Percentiles rank a stretch among this genome's conserved stretches.
Conservation (phyloP, 768 basidiomycete genomes). For the Podaxis rugospora region DNA sequence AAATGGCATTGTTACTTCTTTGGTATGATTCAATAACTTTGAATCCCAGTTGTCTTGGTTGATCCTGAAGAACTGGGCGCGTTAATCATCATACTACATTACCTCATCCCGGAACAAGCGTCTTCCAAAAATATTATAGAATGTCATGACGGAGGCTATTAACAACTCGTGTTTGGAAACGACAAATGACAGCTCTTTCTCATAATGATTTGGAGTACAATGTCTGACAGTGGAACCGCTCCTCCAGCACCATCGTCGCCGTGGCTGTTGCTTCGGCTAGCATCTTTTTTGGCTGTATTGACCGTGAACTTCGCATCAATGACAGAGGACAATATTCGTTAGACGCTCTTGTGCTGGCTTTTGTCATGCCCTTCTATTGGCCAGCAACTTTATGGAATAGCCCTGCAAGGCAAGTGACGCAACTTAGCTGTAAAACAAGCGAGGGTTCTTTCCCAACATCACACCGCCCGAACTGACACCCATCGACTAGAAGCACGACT, state of each 20-base stretch:
- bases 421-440: too few relatives aligned
- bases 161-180: background rate
- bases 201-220: background rate
- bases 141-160: background rate
- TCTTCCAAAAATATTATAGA: background rate
- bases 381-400: too few relatives aligned
- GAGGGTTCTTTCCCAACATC: background rate
- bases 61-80: background rate
- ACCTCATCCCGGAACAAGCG: background rate
- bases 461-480: background rate
- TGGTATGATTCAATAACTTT: background rate
- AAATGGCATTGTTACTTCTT: constrained; percentile 5
- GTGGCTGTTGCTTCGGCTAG: too few relatives aligned
- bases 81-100: background rate
- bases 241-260: too few relatives aligned
- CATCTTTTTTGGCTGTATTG: too few relatives aligned
- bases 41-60: background rate
- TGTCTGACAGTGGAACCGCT: too few relatives aligned
- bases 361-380: too few relatives aligned
- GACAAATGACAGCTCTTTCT: background rate
- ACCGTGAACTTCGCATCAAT: too few relatives aligned
- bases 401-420: too few relatives aligned
- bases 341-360: too few relatives aligned
- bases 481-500: background rate
- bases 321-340: too few relatives aligned